Percentiles rank a stretch among this genome's conserved stretches.
These are phyloP conservation scores for Lentinula aciculospora DNA, from an alignment of 768 basidiomycete genomes.

Conservation along the genomic window DNA sequence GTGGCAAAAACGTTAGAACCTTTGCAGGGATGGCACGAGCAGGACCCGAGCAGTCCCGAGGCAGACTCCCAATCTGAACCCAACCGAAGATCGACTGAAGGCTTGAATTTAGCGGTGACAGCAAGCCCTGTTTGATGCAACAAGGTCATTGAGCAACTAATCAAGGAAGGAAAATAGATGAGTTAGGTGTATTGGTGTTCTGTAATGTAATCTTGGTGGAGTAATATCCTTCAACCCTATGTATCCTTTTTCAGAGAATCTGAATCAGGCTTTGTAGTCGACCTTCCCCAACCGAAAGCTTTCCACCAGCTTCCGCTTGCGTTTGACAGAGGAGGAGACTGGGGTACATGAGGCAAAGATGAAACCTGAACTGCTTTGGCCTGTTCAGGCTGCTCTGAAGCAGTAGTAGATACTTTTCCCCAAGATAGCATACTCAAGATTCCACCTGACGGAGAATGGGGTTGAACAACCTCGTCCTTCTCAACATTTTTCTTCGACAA, in stretches of 20 bases:
- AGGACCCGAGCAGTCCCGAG: background rate
- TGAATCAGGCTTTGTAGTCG: background rate
- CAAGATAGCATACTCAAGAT: background rate
- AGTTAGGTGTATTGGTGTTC: no score
- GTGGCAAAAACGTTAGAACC: constrained; percentile 4
- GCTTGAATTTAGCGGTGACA: background rate
- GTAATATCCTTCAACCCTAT: background rate
- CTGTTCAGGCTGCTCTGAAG: background rate
- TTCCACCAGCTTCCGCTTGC: constrained; percentile 1
- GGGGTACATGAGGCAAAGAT: background rate
- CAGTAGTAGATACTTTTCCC: background rate
- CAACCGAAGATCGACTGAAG: background rate
- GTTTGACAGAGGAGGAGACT: background rate
- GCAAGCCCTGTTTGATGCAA: background rate
- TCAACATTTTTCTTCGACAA: constrained; percentile 7
- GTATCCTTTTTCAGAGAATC: background rate
- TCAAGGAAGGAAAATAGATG: no score
- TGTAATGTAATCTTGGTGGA: background rate
- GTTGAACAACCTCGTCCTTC: background rate
- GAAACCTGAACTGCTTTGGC: background rate
- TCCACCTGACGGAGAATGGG: background rate
- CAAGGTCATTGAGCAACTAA: no score
- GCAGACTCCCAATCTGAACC: background rate
- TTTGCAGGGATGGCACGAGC: constrained; percentile 7
- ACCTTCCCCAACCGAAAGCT: background rate